A percentile compares a stretch with the other conserved stretches of the same genome.
phyloP scores from a whole-genome alignment of 2,329 filamentous ascomycete genomes.

The Venturia carpophila region DNA sequence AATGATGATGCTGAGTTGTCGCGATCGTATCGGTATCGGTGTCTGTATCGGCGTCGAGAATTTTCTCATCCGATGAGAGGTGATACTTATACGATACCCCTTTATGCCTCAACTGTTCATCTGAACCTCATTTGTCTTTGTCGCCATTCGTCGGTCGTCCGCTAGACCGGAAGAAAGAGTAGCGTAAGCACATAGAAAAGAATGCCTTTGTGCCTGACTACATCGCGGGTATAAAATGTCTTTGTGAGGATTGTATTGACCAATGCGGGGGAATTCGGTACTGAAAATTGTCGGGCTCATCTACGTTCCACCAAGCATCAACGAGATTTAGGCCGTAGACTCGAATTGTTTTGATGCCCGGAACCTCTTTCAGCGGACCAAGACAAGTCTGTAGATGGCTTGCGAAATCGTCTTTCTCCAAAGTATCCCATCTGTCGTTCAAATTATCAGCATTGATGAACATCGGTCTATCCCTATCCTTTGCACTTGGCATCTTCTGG shows the following conservation, averaged over 20 bases:
- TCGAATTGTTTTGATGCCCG: slow-evolving; percentile 8
- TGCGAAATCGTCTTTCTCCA: neutral
- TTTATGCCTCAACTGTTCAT: slow-evolving; percentile 1
- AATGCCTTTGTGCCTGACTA: slow-evolving; percentile 13
- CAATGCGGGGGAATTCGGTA: neutral
- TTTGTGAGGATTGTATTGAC: slow-evolving; percentile 1
- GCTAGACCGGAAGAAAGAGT: slow-evolving; percentile 13
- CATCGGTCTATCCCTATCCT: neutral
- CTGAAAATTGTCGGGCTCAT: neutral
- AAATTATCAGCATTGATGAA: neutral
- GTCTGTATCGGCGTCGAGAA: neutral
- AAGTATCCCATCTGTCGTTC: slow-evolving; percentile 3
- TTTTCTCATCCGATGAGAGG: neutral
- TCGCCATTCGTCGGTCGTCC: neutral
- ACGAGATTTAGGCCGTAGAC: neutral
- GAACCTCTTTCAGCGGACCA: slow-evolving; percentile 2
- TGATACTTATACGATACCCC: neutral
- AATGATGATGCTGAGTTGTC: neutral
- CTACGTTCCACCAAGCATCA: slow-evolving; percentile 6
- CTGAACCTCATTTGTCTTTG: slow-evolving; percentile 2
- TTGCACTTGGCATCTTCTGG: neutral
- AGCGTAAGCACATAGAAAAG: neutral
- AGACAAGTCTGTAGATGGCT: neutral
- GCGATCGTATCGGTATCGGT: neutral
- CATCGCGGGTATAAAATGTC: neutral